Evolutionary conservation across 108 stramenopile genomes (phyloP).

Genomic region (Nannochloropsis salina): DNA sequence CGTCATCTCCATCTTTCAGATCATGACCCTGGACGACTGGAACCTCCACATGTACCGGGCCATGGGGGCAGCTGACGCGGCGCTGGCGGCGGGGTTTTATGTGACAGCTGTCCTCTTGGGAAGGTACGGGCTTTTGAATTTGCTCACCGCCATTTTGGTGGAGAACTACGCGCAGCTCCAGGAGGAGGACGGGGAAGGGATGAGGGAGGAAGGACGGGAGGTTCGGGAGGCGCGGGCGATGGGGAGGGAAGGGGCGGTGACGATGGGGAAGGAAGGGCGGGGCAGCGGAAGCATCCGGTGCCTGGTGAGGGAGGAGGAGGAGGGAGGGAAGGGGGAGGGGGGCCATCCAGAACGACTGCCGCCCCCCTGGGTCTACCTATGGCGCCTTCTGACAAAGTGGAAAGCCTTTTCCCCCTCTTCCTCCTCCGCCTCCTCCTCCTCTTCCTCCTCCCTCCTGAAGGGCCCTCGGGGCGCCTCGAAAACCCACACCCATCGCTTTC

Average conservation of each 20-base stretch:
- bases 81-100: background rate
- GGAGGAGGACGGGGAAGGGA: background rate
- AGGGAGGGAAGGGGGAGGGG: background rate
- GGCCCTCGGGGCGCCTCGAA: no score
- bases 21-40: conserved; percentile 4
- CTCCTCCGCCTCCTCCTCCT: background rate
- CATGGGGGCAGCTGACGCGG: background rate
- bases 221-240: no score
- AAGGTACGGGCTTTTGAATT: background rate
- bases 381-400: background rate
- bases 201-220: background rate
- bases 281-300: no score
- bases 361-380: background rate
- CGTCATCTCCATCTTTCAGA: background rate
- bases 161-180: background rate
- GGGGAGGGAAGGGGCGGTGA: background rate
- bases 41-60: background rate
- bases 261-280: background rate
- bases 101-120: background rate
- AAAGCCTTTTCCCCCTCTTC: background rate
- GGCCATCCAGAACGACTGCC: background rate
- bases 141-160: background rate
- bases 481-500: no score
- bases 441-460: background rate
- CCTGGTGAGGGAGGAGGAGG: background rate